Evolutionary conservation across 202 grass and related monocot genomes (phyloP).

Genomic region (Digitaria exilis): DNA sequence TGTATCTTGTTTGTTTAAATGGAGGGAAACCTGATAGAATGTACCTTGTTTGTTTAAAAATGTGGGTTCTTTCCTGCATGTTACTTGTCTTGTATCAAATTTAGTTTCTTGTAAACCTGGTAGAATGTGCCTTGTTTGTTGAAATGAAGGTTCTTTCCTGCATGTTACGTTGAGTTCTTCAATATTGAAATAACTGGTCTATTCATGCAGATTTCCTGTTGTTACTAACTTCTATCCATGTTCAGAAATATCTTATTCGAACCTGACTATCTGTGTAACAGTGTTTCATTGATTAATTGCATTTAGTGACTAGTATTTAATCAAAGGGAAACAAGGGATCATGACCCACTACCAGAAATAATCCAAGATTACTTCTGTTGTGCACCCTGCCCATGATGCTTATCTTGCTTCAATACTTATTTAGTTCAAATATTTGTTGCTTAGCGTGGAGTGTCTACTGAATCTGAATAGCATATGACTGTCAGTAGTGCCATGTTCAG

Average conservation of each 20-base stretch:
- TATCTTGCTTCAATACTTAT: background rate
- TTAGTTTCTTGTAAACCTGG: conserved; percentile 25
- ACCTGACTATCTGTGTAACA: background rate
- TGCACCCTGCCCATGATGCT: no score
- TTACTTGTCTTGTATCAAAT: background rate
- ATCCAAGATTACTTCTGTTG: background rate
- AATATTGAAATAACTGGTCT: background rate
- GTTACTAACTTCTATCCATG: background rate
- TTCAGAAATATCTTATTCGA: background rate
- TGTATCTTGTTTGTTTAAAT: conserved; percentile 22
- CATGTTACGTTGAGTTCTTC: background rate
- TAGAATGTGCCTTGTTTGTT: conserved; percentile 31
- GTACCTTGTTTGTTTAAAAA: conserved; percentile 10
- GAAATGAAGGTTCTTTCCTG: no score
- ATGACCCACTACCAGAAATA: background rate
- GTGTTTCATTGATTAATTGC: background rate
- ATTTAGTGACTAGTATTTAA: background rate
- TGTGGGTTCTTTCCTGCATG: no score
- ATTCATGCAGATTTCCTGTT: background rate
- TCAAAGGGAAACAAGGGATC: background rate
- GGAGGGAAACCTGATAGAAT: conserved; percentile 37
- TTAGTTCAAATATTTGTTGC: conserved; percentile 2
- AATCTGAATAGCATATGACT: background rate
- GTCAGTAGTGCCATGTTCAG: background rate
- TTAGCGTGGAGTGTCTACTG: background rate